These are phyloP conservation scores for Diutina rugosa DNA, from an alignment of 1,139 yeast genomes.

Conservation along the genomic window DNA sequence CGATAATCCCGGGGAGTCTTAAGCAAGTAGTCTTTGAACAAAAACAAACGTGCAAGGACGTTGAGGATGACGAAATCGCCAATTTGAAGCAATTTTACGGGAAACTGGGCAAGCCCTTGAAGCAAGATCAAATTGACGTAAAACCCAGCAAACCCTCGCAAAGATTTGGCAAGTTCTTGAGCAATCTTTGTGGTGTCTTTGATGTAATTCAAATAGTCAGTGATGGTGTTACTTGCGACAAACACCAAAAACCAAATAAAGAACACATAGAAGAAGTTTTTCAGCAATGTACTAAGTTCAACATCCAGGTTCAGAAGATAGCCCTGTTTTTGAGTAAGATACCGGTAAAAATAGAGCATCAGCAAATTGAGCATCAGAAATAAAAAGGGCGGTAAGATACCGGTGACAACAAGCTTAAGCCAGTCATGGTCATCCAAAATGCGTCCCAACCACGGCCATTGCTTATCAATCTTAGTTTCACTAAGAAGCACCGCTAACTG, in stretches of 20 bases:
- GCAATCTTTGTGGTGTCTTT: conserved; percentile 71
- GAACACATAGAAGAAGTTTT: conserved; percentile 75
- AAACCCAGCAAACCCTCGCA: conserved; percentile 58
- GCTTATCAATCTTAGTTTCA: conserved; percentile 44
- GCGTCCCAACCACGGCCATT: conserved; percentile 64
- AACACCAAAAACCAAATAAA: conserved; percentile 77
- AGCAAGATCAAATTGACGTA: conserved; percentile 72
- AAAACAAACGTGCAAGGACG: conserved; percentile 43
- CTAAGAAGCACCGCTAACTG: conserved; percentile 36
- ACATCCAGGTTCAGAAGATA: conserved; percentile 69
- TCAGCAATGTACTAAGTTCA: conserved; percentile 64
- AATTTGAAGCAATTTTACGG: conserved; percentile 54
- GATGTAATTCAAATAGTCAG: conserved; percentile 41
- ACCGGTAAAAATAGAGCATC: conserved; percentile 66
- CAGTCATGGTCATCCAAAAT: conserved; percentile 43
- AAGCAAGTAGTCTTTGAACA: conserved; percentile 30
- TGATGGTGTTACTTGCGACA: conserved; percentile 65
- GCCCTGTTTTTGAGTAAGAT: conserved; percentile 61
- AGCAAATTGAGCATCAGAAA: conserved; percentile 63
- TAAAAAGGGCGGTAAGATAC: conserved; percentile 30
- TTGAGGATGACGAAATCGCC: conserved; percentile 44
- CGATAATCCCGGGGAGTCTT: conserved; percentile 44
- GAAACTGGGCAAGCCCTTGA: conserved; percentile 80
- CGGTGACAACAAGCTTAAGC: conserved; percentile 57
- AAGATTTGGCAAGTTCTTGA: conserved; percentile 58